Conservation (phyloP, 768 basidiomycete species). For the Pleurotus giganteus region DNA sequence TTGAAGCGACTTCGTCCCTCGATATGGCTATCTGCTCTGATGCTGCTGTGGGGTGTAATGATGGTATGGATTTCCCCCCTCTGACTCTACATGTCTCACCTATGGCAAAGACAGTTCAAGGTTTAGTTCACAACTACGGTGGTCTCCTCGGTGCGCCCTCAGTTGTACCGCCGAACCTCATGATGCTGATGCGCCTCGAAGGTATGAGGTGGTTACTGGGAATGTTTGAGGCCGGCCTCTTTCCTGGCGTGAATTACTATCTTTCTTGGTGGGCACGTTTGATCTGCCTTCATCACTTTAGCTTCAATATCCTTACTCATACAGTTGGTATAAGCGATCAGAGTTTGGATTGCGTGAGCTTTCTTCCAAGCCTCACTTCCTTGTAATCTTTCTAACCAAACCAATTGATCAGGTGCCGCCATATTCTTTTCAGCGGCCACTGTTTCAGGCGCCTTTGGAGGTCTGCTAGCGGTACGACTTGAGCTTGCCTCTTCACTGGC, state of each 20-base stretch:
- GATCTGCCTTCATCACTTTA: not conserved
- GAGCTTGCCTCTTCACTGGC: constrained; percentile 13
- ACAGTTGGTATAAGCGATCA: constrained; percentile 58
- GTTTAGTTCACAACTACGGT: constrained; percentile 64
- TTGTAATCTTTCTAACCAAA: constrained; percentile 35
- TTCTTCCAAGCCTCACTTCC: constrained; percentile 38
- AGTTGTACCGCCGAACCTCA: not conserved
- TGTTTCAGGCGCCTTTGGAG: constrained; percentile 80
- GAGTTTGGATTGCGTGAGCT: constrained; percentile 61
- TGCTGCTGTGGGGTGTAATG: constrained; percentile 74
- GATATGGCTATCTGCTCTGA: constrained; percentile 71
- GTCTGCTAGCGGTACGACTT: constrained; percentile 58
- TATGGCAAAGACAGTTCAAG: constrained; percentile 61
- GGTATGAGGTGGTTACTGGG: constrained; percentile 74
- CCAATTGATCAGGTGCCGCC: constrained; percentile 38
- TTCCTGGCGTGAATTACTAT: constrained; percentile 66
- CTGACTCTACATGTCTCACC: constrained; percentile 9
- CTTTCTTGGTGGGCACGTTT: constrained; percentile 58
- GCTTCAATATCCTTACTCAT: not conserved
- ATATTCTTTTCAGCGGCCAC: constrained; percentile 80
- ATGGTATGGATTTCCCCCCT: constrained; percentile 50
- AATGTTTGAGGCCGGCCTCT: constrained; percentile 70
- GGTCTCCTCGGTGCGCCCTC: constrained; percentile 57
- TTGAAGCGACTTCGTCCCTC: constrained; percentile 74
- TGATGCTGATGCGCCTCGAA: constrained; percentile 20